phyloP scores from a whole-genome alignment of 495 filamentous ascomycete species.

The Penicillium paxilli region DNA sequence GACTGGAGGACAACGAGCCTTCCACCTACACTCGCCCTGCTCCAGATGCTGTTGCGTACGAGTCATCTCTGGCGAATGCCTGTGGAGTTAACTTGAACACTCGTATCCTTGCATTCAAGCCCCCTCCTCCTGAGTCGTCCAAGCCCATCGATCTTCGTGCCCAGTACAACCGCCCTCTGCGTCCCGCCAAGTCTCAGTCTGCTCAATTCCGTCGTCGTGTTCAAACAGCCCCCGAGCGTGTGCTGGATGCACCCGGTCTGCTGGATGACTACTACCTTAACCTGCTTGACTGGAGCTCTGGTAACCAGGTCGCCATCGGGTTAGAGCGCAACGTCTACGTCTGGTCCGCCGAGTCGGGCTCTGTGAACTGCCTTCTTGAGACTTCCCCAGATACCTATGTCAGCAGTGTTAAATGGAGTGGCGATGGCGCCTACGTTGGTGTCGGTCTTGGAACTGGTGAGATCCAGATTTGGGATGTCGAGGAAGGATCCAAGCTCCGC shows the following conservation, averaged over 20 bases:
- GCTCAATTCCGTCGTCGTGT: constrained; percentile 89
- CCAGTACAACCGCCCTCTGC: constrained; percentile 96
- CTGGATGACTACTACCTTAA: constrained; percentile 99
- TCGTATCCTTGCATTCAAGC: constrained; percentile 98
- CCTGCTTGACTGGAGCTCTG: constrained; percentile 94
- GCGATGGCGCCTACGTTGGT: constrained; percentile 93
- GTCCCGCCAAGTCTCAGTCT: constrained; percentile 65
- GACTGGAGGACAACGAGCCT: constrained; percentile 63
- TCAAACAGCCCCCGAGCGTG: constrained; percentile 91
- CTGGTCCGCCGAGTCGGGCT: constrained; percentile 95
- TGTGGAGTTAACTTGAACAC: constrained; percentile 92
- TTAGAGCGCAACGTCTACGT: constrained; percentile 96
- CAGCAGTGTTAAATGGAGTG: constrained; percentile 98
- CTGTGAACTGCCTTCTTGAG: constrained; percentile 84
- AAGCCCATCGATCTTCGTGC: constrained; percentile 96
- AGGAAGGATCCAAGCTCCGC: constrained; percentile 90
- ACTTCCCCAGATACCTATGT: constrained; percentile 88
- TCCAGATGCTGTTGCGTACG: constrained; percentile 85
- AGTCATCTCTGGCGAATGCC: constrained; percentile 86
- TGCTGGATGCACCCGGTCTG: constrained; percentile 94
- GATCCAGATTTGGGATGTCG: constrained; percentile 99
- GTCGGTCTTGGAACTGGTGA: constrained; percentile 94
- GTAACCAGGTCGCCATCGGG: constrained; percentile 97
- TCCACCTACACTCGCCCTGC: constrained; percentile 69
- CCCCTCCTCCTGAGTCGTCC: constrained; percentile 90